phyloP scores from a whole-genome alignment of 2,329 filamentous ascomycete genomes.

The Nothophoma quercina region DNA sequence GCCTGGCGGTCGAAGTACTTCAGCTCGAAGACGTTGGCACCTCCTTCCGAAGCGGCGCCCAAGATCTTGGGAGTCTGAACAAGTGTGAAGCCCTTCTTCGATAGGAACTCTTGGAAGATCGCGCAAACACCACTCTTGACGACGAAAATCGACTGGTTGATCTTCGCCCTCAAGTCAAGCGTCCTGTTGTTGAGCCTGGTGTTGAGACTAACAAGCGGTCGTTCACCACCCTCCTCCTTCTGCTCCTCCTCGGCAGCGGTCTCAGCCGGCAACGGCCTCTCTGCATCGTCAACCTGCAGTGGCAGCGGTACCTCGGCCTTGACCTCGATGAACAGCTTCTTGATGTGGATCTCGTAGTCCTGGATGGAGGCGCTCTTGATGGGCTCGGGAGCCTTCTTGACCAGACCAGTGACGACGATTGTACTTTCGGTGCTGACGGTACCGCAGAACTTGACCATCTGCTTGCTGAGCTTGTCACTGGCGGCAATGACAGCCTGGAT shows the following conservation, averaged over 20 bases:
- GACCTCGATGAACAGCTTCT: constrained; percentile 81
- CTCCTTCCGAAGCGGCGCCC: constrained; percentile 89
- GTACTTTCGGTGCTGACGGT: constrained; percentile 80
- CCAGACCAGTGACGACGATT: constrained; percentile 78
- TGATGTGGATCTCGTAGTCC: constrained; percentile 85
- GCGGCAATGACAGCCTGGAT: constrained; percentile 82
- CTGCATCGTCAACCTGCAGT: constrained; percentile 64
- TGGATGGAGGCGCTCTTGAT: constrained; percentile 87
- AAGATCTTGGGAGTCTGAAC: constrained; percentile 92
- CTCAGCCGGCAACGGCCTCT: constrained; percentile 57
- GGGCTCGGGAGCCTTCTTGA: constrained; percentile 83
- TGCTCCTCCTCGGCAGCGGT: constrained; percentile 58
- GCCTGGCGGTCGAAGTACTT: constrained; percentile 88
- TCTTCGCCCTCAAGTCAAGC: constrained; percentile 89
- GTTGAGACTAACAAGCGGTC: constrained; percentile 79
- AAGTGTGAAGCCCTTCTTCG: constrained; percentile 75
- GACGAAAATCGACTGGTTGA: constrained; percentile 86
- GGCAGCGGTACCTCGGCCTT: constrained; percentile 67
- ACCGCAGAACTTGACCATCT: constrained; percentile 94
- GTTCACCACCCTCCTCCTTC: constrained; percentile 61
- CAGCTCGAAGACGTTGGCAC: constrained; percentile 88
- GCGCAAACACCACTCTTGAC: constrained; percentile 71
- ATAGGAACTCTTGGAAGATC: constrained; percentile 81
- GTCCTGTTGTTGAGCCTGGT: constrained; percentile 91
- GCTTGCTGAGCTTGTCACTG: constrained; percentile 70